Conservation (phyloP, 2,329 filamentous ascomycete genomes). For the Dactylellina parvicollis region DNA sequence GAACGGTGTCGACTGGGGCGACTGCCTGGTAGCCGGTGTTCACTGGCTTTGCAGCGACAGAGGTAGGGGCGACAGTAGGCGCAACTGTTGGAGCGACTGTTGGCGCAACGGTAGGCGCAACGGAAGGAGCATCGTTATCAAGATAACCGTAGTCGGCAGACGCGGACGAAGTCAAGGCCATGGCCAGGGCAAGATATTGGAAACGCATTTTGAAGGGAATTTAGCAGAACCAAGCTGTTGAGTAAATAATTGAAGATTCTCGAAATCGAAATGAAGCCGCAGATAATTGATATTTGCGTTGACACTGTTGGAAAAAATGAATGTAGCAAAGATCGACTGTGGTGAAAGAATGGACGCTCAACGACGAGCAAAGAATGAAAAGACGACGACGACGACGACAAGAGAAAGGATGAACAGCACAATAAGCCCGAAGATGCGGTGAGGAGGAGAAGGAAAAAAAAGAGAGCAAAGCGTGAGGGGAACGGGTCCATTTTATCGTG, state of each 20-base stretch:
- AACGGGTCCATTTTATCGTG: conserved; percentile 50
- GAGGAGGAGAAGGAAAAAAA: conserved; percentile 29
- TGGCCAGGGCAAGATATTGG: conserved; percentile 52
- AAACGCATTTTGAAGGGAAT: conserved; percentile 53
- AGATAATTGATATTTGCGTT: conserved; percentile 29
- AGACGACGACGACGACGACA: conserved; percentile 23
- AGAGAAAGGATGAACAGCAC: conserved; percentile 34
- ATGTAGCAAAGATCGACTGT: conserved; percentile 32
- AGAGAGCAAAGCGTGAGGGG: conserved; percentile 22
- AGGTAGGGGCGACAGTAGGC: background rate
- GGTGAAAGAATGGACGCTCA: conserved; percentile 50
- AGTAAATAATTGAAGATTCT: conserved; percentile 15
- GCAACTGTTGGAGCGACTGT: background rate
- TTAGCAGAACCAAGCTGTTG: conserved; percentile 53
- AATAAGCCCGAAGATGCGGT: conserved; percentile 39
- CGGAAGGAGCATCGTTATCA: conserved; percentile 9
- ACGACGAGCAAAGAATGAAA: conserved; percentile 42
- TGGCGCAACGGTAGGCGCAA: conserved; percentile 3
- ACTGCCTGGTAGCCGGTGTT: conserved; percentile 11
- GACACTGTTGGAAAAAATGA: conserved; percentile 48
- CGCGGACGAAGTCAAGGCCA: conserved; percentile 47
- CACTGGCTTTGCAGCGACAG: conserved; percentile 9
- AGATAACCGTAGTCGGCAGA: conserved; percentile 35
- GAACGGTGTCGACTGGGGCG: background rate
- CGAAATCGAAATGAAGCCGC: conserved; percentile 31